These are phyloP conservation scores for Colletotrichum kahawae DNA, from an alignment of 2,329 filamentous ascomycete genomes.

Conservation along the genomic window DNA sequence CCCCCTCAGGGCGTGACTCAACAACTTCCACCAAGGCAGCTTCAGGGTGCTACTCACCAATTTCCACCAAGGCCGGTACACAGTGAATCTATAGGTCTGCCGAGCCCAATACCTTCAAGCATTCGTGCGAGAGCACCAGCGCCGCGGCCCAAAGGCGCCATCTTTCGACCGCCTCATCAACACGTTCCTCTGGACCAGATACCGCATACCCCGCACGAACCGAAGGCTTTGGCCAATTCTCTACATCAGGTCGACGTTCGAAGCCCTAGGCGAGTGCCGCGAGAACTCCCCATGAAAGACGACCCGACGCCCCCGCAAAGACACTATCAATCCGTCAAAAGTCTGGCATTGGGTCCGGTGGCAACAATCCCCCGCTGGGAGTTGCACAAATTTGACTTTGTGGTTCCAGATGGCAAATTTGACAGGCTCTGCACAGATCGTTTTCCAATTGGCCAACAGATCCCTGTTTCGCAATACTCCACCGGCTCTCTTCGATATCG, in stretches of 20 bases:
- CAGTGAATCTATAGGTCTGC: neutral
- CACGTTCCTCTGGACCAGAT: conserved; percentile 36
- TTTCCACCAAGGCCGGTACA: neutral
- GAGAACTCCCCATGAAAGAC: neutral
- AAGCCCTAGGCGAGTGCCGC: conserved; percentile 51
- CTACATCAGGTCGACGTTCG: conserved; percentile 53
- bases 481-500: conserved; percentile 68
- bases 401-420: conserved; percentile 41
- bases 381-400: conserved; percentile 53
- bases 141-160: conserved; percentile 10
- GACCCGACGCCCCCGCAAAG: conserved; percentile 27
- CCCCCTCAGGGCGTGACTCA: neutral
- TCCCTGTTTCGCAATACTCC: conserved; percentile 44
- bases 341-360: conserved; percentile 54
- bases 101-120: neutral
- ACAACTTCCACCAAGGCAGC: neutral
- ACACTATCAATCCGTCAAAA: conserved; percentile 64
- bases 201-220: conserved; percentile 46
- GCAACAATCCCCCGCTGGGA: conserved; percentile 36
- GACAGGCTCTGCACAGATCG: conserved; percentile 38
- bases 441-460: conserved; percentile 28
- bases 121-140: neutral
- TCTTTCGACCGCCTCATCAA: conserved; percentile 26
- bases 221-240: conserved; percentile 43
- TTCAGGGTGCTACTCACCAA: neutral